phyloP scores from a whole-genome alignment of 805 yeast genomes.

The Jamesozyma piceae region DNA sequence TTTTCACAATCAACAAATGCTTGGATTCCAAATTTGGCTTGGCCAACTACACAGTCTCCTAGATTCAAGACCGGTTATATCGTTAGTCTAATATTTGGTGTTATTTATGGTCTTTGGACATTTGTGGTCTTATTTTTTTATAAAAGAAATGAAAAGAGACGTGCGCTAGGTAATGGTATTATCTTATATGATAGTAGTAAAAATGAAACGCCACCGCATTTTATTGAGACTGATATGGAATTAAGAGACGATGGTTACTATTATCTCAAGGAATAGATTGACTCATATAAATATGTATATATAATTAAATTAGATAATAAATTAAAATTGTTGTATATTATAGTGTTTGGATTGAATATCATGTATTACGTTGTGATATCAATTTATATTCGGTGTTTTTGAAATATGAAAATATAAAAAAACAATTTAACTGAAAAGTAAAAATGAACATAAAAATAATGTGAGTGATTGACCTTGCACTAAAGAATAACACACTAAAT shows the following conservation, averaged over 20 bases:
- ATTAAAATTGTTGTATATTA: too few species aligned
- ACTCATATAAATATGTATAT: neutral
- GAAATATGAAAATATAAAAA: neutral
- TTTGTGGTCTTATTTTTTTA: constrained; percentile 44
- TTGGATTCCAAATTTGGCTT: constrained; percentile 45
- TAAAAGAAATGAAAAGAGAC: constrained; percentile 41
- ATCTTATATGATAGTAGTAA: constrained; percentile 36
- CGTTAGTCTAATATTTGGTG: constrained; percentile 40
- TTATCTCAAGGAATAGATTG: constrained; percentile 4
- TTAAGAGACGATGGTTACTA: constrained; percentile 26
- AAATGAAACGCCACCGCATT: constrained; percentile 26
- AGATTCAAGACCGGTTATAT: constrained; percentile 45
- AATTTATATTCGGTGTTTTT: neutral
- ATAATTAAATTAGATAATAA: neutral
- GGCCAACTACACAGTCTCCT: constrained; percentile 52
- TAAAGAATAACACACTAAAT: too few species aligned
- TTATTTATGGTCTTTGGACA: constrained; percentile 40
- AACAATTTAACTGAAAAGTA: too few species aligned
- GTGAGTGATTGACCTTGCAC: too few species aligned
- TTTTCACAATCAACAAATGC: constrained; percentile 53
- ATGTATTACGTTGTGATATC: neutral
- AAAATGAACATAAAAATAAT: too few species aligned
- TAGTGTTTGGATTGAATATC: too few species aligned
- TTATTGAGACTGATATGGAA: constrained; percentile 22
- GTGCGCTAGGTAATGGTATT: constrained; percentile 42